Evolutionary conservation across 352 stramenopile species (phyloP), one percentile per base, ranked within the genome.

Genomic region (Globisporangium barbulae): DNA sequence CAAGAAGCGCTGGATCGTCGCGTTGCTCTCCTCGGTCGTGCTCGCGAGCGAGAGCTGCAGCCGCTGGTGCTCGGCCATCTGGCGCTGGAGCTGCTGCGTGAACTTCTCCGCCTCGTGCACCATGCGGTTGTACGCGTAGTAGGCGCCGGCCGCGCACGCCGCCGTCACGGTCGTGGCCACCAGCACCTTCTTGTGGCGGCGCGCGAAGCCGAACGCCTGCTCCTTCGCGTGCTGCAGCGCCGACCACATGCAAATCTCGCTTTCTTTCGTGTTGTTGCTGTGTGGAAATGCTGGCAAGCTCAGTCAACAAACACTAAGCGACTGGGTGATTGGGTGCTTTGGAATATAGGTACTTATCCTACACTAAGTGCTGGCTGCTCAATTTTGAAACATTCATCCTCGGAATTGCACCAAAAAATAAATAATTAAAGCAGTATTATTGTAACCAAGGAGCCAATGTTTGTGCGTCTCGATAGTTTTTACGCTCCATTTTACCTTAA

Each of bases 51-150:
- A 79, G 25, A 90, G 61, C 60, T 91, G 83, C 52, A 93, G 76
- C 8, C 78, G 83, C 69, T 93, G 82, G 63, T 91, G 85, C 68
- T 91, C 75, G 3, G 72, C 76, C 79, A 93, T 85, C 69, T 93
- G 83, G 53, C 60, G 45, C 66, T 91, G 85, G 19, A 91, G 68
- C 69, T 90, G 78, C 69, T 78, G 71, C 53, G 76, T 78, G 59
- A 91, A 91, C 53, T 78, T 74, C 73, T 93, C 80, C 10, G 83
- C 77, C 69, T 90, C 83, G 63, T 71, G 69, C 65, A 85, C 44
- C 69, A 93, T 74, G 45, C 83, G 78, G 44, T 53, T 70, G 72
- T 91, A 91, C 17, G 71, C 77, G 61, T 89, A 91, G 71, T 90
- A 91, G 13, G 64, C 81, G 45, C 83, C 83, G 49, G 72, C 79